Conservation (phyloP, 2,329 filamentous ascomycete genomes). For the Karstenula rhodostoma region DNA sequence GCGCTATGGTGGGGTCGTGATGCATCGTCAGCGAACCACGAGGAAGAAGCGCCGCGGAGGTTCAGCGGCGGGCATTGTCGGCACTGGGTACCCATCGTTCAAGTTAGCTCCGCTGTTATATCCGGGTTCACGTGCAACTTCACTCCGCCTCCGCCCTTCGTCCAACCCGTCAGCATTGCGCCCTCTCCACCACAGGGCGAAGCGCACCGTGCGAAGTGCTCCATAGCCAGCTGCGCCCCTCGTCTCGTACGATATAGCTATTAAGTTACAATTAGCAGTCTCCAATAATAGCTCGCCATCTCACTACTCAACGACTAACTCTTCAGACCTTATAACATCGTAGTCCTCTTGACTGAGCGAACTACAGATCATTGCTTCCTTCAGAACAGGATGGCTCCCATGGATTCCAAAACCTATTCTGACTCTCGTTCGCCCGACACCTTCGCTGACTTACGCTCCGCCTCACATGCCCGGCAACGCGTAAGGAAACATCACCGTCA, state of each 20-base stretch:
- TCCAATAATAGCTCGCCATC: background rate
- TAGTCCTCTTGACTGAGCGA: constrained; percentile 16
- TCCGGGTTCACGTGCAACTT: background rate
- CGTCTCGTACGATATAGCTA: background rate
- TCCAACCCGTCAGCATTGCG: background rate
- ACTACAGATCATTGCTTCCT: background rate
- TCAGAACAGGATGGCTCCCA: background rate
- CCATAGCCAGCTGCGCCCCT: background rate
- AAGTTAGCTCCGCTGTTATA: background rate
- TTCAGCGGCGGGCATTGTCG: background rate
- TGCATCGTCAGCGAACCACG: constrained; percentile 4
- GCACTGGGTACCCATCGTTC: background rate
- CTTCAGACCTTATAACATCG: background rate
- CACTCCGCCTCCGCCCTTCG: constrained; percentile 5
- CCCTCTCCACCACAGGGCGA: background rate
- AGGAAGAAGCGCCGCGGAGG: constrained; percentile 2
- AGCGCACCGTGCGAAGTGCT: background rate
- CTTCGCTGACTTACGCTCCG: constrained; percentile 22
- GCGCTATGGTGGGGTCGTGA: constrained; percentile 6
- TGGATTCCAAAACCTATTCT: background rate
- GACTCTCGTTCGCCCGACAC: constrained; percentile 11
- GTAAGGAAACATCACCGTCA: background rate
- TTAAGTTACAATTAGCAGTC: background rate
- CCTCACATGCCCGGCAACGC: constrained; percentile 11
- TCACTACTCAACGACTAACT: background rate